Evolutionary conservation across 1,284 basidiomycete species (phyloP).

Genomic region (Ceratobasidium sp.): DNA sequence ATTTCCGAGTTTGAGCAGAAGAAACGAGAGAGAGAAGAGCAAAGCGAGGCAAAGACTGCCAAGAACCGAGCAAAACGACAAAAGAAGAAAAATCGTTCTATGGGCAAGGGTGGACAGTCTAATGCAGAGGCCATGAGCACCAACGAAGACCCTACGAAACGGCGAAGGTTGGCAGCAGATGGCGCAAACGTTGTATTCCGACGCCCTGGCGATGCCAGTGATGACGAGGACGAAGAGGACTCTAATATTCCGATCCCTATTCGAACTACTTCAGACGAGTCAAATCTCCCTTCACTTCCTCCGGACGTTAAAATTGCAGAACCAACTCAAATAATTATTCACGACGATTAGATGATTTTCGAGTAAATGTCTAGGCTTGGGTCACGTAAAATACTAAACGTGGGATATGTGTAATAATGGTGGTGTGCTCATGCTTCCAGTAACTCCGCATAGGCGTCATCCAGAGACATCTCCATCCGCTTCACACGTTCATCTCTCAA

Average conservation of each 20-base stretch:
- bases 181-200: conserved; percentile 69
- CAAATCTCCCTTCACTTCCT: conserved; percentile 1
- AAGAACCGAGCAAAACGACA: conserved; percentile 91
- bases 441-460: conserved; percentile 29
- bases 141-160: conserved; percentile 45
- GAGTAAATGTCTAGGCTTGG: background rate
- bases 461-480: conserved; percentile 18
- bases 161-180: conserved; percentile 64
- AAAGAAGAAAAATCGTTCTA: conserved; percentile 83
- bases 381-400: conserved; percentile 6
- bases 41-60: conserved; percentile 85
- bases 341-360: conserved; percentile 45
- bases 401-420: background rate
- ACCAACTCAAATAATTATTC: conserved; percentile 48
- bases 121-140: background rate
- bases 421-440: conserved; percentile 16
- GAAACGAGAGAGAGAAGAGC: conserved; percentile 69
- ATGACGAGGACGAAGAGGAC: conserved; percentile 43
- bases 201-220: conserved; percentile 42
- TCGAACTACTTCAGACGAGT: conserved; percentile 29
- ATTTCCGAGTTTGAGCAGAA: conserved; percentile 72
- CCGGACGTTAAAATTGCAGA: conserved; percentile 45
- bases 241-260: conserved; percentile 36
- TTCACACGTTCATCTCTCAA: conserved; percentile 35
- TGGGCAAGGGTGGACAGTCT: conserved; percentile 55